These are phyloP conservation scores for Asparagopsis taxiformis DNA, from an alignment of 31 red algal species.

Conservation along the genomic window DNA sequence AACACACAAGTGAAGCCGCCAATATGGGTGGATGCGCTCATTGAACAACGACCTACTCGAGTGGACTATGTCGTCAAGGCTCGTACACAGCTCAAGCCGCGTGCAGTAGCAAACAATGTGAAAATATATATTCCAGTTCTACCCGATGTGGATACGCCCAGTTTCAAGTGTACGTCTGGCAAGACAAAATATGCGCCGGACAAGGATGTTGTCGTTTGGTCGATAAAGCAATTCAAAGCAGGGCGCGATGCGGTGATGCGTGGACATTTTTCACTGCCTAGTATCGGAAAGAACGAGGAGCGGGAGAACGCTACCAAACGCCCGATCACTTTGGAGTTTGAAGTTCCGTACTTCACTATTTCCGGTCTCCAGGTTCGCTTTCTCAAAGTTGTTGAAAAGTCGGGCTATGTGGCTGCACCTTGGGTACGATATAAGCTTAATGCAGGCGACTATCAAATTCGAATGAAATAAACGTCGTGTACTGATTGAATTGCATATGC, in stretches of 20 bases:
- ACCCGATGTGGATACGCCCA: conserved; percentile 91
- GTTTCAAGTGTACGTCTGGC: conserved; percentile 89
- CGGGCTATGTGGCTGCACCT: conserved; percentile 87
- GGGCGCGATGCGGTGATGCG: conserved; percentile 84
- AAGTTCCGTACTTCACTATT: conserved; percentile 98
- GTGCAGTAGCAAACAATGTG: conserved; percentile 90
- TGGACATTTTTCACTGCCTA: conserved; percentile 85
- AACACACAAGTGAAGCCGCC: conserved; percentile 86
- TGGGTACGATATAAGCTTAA: conserved; percentile 95
- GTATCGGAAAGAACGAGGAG: conserved; percentile 56
- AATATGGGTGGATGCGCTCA: conserved; percentile 94
- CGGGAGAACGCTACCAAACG: conserved; percentile 74
- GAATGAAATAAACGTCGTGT: conserved; percentile 49
- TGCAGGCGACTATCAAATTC: conserved; percentile 73
- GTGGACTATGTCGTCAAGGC: conserved; percentile 97
- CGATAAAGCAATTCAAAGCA: conserved; percentile 96
- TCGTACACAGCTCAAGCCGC: conserved; percentile 83
- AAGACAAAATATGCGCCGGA: conserved; percentile 92
- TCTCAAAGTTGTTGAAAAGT: conserved; percentile 92
- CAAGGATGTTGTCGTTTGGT: conserved; percentile 91
- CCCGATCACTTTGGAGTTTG: conserved; percentile 94
- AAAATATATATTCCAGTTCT: conserved; percentile 90
- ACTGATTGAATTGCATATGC: not conserved
- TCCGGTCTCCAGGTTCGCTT: conserved; percentile 96
- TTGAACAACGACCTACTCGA: conserved; percentile 78